phyloP scores from a whole-genome alignment of 148 eudicot genomes.

The Rhododendron ovatum region DNA sequence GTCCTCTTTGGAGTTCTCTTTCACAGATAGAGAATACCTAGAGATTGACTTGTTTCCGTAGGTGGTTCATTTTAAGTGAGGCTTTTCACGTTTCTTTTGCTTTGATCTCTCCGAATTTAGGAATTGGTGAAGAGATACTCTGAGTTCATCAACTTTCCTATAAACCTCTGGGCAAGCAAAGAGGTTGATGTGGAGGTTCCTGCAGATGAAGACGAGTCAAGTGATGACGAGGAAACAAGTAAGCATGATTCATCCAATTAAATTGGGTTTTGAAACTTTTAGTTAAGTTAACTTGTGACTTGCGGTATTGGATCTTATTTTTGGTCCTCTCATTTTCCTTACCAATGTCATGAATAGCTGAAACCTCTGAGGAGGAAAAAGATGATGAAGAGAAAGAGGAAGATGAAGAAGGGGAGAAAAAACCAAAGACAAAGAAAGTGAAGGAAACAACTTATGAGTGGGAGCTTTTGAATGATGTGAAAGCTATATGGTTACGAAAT shows the following conservation, averaged over 20 bases:
- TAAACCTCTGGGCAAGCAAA: conserved; percentile 88
- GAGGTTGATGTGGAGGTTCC: conserved; percentile 94
- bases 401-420: conserved; percentile 77
- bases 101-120: conserved; percentile 28
- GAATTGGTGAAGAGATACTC: conserved; percentile 93
- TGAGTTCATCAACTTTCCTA: conserved; percentile 95
- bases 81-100: background rate
- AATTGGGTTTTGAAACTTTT: background rate
- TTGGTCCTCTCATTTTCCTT: background rate
- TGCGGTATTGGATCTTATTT: background rate
- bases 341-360: conserved; percentile 42
- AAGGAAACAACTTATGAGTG: conserved; percentile 86
- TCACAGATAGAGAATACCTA: background rate
- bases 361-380: conserved; percentile 63
- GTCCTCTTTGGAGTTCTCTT: background rate
- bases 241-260: conserved; percentile 19
- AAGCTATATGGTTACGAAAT: conserved; percentile 91
- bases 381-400: conserved; percentile 59
- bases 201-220: conserved; percentile 86
- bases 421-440: conserved; percentile 80
- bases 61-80: background rate
- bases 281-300: background rate
- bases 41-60: background rate
- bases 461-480: conserved; percentile 96
- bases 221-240: conserved; percentile 85